Evolutionary conservation across 2,329 filamentous ascomycete species (phyloP).

Genomic region (Xylaria digitata): DNA sequence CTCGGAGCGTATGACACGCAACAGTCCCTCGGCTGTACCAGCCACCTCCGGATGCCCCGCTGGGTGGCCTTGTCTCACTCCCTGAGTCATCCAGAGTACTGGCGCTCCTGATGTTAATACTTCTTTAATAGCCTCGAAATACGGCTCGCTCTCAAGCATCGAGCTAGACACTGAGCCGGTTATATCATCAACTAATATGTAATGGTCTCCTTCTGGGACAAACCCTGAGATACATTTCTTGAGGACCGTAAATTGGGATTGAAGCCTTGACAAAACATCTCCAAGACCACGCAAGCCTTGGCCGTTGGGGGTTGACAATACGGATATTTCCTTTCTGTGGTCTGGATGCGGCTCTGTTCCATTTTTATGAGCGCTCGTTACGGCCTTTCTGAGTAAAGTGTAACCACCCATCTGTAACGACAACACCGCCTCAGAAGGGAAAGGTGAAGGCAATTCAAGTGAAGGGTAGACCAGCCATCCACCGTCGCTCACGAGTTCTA

Average conservation of each 20-base stretch:
- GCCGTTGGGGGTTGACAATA: conserved; percentile 13
- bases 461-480: conserved; percentile 28
- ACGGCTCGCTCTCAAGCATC: conserved; percentile 17
- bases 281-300: not conserved
- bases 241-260: not conserved
- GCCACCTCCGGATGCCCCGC: conserved; percentile 7
- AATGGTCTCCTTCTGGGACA: conserved; percentile 9
- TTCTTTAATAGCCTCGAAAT: conserved; percentile 37
- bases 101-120: conserved; percentile 36
- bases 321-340: not conserved
- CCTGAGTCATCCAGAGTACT: conserved; percentile 43
- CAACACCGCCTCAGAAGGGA: not conserved
- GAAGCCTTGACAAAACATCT: conserved; percentile 9
- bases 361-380: not conserved
- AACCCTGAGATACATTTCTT: conserved; percentile 17
- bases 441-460: not conserved
- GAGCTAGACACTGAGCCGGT: conserved; percentile 25
- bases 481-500: conserved; percentile 14
- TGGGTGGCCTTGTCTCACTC: conserved; percentile 38
- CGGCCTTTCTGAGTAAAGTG: conserved; percentile 17
- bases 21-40: conserved; percentile 44
- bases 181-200: conserved; percentile 41
- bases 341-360: not conserved
- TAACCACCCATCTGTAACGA: conserved; percentile 16
- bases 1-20: conserved; percentile 46